Percentiles rank a stretch among this genome's conserved stretches.
Evolutionary conservation across 768 basidiomycete species (phyloP).

Genomic region (Russula griseocarnosa): DNA sequence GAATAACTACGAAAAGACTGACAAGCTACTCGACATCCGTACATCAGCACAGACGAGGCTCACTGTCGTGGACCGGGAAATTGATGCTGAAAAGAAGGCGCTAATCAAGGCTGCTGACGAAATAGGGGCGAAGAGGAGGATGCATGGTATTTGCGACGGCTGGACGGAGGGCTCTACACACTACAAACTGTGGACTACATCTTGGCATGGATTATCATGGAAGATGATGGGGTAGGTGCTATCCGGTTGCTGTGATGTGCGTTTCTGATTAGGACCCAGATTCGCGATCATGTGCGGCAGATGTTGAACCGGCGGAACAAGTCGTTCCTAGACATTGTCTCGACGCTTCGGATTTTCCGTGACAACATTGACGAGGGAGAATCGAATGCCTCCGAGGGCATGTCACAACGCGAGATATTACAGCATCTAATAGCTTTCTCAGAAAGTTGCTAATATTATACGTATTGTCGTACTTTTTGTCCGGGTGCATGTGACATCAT

Average conservation of each 20-base stretch:
- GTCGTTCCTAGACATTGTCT: constrained; percentile 64
- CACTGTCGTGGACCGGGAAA: constrained; percentile 56
- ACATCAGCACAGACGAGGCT: constrained; percentile 64
- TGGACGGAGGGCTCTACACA: constrained; percentile 85
- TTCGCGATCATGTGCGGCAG: constrained; percentile 66
- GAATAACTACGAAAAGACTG: constrained; percentile 86
- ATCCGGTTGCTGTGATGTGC: constrained; percentile 1
- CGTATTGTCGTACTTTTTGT: constrained; percentile 27
- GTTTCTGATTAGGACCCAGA: constrained; percentile 43
- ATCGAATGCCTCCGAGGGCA: constrained; percentile 35
- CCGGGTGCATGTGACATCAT: constrained; percentile 18
- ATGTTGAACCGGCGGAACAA: constrained; percentile 74
- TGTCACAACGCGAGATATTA: constrained; percentile 65
- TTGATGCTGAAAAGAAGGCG: constrained; percentile 67
- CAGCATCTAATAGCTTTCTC: constrained; percentile 64
- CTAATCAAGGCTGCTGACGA: constrained; percentile 54
- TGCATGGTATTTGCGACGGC: constrained; percentile 74
- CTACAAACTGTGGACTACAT: constrained; percentile 93
- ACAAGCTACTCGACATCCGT: constrained; percentile 85
- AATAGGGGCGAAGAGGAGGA: constrained; percentile 63
- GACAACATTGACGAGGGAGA: constrained; percentile 66
- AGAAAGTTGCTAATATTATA: constrained; percentile 35
- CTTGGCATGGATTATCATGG: constrained; percentile 93
- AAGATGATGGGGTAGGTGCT: constrained; percentile 87
- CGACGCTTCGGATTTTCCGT: constrained; percentile 64